Conservation (phyloP, 768 basidiomycete species). For the Arthromyces matolae region DNA sequence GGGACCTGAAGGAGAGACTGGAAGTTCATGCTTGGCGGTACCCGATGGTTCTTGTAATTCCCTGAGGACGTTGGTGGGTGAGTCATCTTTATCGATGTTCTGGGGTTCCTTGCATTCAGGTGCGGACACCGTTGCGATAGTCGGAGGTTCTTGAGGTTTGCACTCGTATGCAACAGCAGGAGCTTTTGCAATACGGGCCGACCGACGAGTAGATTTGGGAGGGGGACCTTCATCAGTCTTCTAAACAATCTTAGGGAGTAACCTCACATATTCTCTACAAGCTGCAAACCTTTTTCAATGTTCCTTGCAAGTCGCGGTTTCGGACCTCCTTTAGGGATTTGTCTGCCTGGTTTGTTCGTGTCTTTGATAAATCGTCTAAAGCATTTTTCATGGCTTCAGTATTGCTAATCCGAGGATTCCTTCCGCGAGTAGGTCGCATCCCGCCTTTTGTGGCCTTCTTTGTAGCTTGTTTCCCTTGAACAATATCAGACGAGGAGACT, state of each 20-base stretch:
- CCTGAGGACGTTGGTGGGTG: too few species aligned
- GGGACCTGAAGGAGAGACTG: too few species aligned
- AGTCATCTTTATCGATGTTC: neutral
- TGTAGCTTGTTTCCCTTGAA: neutral
- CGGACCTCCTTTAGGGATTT: neutral
- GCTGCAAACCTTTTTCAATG: neutral
- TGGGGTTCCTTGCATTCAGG: neutral
- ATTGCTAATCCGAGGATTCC: too few species aligned
- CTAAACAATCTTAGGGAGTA: neutral
- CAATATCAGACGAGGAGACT: constrained; percentile 8
- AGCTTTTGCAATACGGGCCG: constrained; percentile 9
- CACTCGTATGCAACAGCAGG: neutral
- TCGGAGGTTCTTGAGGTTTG: neutral
- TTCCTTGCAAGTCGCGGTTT: neutral
- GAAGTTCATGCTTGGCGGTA: too few species aligned
- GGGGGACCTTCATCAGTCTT: neutral
- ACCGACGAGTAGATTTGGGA: constrained; percentile 4
- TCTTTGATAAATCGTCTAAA: too few species aligned
- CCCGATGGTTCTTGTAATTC: too few species aligned
- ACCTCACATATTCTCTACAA: neutral
- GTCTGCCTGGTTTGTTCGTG: neutral
- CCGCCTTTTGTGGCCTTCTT: neutral
- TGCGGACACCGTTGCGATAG: neutral
- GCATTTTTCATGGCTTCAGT: too few species aligned
- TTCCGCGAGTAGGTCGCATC: too few species aligned